These are phyloP conservation scores for Claviceps sp. DNA, from an alignment of 2,329 filamentous ascomycete genomes.

Conservation along the genomic window DNA sequence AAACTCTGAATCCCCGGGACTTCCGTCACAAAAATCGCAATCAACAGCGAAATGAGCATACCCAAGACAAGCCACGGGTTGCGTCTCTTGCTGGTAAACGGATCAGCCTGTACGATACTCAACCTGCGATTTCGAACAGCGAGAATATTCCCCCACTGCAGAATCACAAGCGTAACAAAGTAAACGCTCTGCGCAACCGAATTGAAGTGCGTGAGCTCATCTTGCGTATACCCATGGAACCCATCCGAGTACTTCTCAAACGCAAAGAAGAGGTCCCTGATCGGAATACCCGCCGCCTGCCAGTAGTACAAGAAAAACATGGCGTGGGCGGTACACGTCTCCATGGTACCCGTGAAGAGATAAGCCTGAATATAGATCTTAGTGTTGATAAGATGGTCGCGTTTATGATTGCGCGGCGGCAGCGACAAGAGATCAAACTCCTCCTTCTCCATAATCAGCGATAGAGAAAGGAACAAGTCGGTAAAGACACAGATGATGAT, in stretches of 20 bases:
- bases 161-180: constrained; percentile 38
- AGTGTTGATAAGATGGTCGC: constrained; percentile 37
- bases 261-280: constrained; percentile 33
- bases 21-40: constrained; percentile 41
- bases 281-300: constrained; percentile 31
- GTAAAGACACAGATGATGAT: constrained; percentile 45
- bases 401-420: constrained; percentile 34
- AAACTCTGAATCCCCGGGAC: constrained; percentile 33
- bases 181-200: constrained; percentile 37
- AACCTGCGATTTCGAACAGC: constrained; percentile 36
- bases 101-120: constrained; percentile 38
- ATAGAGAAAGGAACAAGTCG: constrained; percentile 36
- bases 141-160: constrained; percentile 41
- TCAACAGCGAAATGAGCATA: constrained; percentile 32
- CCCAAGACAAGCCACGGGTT: constrained; percentile 36
- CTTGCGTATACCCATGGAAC: constrained; percentile 33
- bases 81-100: constrained; percentile 29
- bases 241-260: constrained; percentile 34
- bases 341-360: constrained; percentile 37
- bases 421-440: constrained; percentile 39
- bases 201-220: constrained; percentile 34
- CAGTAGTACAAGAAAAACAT: constrained; percentile 44
- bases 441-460: constrained; percentile 41
- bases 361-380: constrained; percentile 39
- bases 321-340: constrained; percentile 32